These are phyloP conservation scores for Didymella segeticola DNA, from an alignment of 2,329 filamentous ascomycete species.

Conservation along the genomic window DNA sequence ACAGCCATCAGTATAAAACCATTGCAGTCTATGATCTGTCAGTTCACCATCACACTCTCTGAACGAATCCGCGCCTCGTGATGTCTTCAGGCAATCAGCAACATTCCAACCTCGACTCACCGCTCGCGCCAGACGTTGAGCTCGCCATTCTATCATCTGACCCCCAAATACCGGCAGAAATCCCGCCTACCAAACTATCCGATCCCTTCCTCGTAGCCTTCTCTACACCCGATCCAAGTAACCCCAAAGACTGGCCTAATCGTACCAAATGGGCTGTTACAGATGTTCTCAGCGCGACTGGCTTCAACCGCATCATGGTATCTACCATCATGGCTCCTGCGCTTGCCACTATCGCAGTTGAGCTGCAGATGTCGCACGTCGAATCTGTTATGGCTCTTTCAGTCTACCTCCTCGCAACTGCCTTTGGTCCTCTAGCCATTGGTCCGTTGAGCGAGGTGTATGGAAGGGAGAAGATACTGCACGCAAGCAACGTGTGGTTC, in stretches of 20 bases:
- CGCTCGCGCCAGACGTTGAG: background rate
- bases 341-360: conserved; percentile 25
- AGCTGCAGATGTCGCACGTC: conserved; percentile 30
- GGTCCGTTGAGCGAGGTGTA: conserved; percentile 41
- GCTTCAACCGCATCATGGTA: conserved; percentile 41
- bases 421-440: conserved; percentile 37
- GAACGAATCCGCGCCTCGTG: background rate
- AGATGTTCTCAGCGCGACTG: conserved; percentile 31
- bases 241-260: conserved; percentile 32
- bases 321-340: conserved; percentile 42
- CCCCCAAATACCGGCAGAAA: background rate
- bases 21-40: too few relatives aligned
- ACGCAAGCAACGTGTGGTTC: conserved; percentile 35
- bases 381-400: conserved; percentile 36
- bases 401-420: conserved; percentile 38
- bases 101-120: background rate
- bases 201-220: conserved; percentile 26
- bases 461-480: conserved; percentile 30
- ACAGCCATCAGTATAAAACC: background rate
- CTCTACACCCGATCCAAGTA: conserved; percentile 18
- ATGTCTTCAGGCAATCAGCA: background rate
- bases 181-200: background rate
- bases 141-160: background rate
- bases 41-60: too few relatives aligned
- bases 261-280: conserved; percentile 31